These are phyloP conservation scores for Exophiala viscosa DNA, from an alignment of 2,329 filamentous ascomycete genomes.

Conservation along the genomic window DNA sequence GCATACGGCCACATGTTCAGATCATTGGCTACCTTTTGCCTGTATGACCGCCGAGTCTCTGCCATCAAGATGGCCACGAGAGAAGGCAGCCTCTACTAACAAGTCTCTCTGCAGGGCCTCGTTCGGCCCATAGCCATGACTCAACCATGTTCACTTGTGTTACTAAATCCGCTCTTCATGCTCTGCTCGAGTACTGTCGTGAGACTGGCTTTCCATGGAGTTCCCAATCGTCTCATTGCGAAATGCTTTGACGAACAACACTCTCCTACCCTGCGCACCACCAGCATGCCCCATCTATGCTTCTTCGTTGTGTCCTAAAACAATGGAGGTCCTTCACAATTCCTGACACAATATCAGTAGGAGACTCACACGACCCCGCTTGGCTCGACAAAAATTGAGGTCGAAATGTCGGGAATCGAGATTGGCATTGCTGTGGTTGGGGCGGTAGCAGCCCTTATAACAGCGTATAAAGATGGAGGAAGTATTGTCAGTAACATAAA, in stretches of 20 bases:
- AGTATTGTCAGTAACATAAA: slow-evolving; percentile 20
- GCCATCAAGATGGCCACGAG: neutral
- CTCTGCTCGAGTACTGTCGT: no score
- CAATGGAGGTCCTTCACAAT: neutral
- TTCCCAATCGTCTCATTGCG: no score
- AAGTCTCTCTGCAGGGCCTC: no score
- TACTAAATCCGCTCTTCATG: no score
- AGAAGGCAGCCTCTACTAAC: neutral
- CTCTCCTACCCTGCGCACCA: neutral
- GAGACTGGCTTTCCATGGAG: no score
- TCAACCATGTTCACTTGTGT: no score
- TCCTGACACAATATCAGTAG: neutral
- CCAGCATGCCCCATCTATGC: neutral
- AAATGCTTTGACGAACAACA: neutral
- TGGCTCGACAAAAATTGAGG: neutral
- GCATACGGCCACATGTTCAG: slow-evolving; percentile 4
- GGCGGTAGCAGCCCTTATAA: slow-evolving; percentile 14
- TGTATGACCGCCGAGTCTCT: neutral
- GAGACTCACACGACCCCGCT: neutral
- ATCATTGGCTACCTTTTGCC: slow-evolving; percentile 9
- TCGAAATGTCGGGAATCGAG: slow-evolving; percentile 12
- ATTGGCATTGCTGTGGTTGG: slow-evolving; percentile 12
- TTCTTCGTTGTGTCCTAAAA: neutral
- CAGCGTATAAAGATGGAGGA: slow-evolving; percentile 17
- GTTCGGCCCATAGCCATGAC: no score